Evolutionary conservation across 2,329 filamentous ascomycete genomes (phyloP), one percentile per base, ranked within the genome.

Genomic region (Alternaria atra): DNA sequence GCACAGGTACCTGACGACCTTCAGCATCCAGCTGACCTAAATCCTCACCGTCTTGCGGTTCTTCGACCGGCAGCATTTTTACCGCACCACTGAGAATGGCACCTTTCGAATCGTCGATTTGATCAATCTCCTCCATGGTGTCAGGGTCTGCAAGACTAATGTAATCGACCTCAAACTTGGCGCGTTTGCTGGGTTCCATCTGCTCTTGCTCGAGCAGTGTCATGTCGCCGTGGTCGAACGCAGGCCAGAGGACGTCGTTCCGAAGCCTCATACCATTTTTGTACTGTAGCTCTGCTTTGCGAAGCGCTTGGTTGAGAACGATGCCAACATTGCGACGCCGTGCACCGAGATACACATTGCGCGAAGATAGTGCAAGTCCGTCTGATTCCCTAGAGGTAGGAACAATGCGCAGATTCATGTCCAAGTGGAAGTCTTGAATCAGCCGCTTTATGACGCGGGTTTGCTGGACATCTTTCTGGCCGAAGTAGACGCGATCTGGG

Each of bases 391-490:
- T 86, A 59, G 88, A 83, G 0, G 95, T 99, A 0, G 87, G 84
- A 6, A 90, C 87, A 55, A 98, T 85, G 32, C 89, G 85, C 8
- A 98, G 88, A 23, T 91, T 83, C 4, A 88, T 91, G 39, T 91
- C 87, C 40, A 98, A 79, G 76, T 93, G 88, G 67, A 99, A 94
- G 78, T 99, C 95, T 67, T 88, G 85, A 32, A 97, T 91, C 87
- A 99, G 89, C 44, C 91, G 88, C 72, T 88, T 89, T 72, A 99
- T 91, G 10, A 99, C 87, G 17, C 97, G 91, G 0, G 93, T 97
- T 81, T 99, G 95, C 83, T 99, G 95, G 20, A 97, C 89, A 78
- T 99, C 95, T 81, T 99, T 99, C 79, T 98, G 95, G 4, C 95
- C 95, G 82, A 99, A 97, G 81, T 97, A 95, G 5, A 93, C 92